phyloP scores from a whole-genome alignment of 2,329 filamentous ascomycete species.

The Penicillium decumbens region DNA sequence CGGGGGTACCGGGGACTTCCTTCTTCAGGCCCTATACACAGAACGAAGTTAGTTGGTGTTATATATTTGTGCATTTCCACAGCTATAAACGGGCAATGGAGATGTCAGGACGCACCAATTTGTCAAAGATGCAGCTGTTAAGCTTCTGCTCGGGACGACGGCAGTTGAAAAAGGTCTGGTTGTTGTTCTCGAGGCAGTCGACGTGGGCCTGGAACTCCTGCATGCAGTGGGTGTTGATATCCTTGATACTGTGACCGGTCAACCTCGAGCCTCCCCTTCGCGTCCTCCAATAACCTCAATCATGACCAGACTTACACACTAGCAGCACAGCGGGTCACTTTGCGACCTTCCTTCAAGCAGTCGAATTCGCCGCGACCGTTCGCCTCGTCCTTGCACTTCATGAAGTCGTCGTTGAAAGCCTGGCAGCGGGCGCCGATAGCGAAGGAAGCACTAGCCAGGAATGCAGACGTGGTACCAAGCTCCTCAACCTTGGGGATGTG shows the following conservation, averaged over 20 bases:
- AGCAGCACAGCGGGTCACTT: slow-evolving; percentile 91
- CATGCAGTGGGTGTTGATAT: slow-evolving; percentile 93
- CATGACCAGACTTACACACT: slow-evolving; percentile 73
- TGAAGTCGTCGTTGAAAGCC: slow-evolving; percentile 97
- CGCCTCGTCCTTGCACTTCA: slow-evolving; percentile 98
- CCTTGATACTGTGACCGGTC: slow-evolving; percentile 63
- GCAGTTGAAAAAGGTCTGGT: slow-evolving; percentile 97
- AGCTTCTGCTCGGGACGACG: slow-evolving; percentile 79
- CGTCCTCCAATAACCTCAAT: background rate
- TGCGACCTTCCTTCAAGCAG: slow-evolving; percentile 92
- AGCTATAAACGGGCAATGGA: background rate
- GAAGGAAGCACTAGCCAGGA: slow-evolving; percentile 84
- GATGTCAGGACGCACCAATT: slow-evolving; percentile 63
- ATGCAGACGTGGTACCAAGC: slow-evolving; percentile 87
- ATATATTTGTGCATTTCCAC: background rate
- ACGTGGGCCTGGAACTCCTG: slow-evolving; percentile 89
- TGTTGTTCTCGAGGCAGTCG: slow-evolving; percentile 94
- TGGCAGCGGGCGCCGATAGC: slow-evolving; percentile 96
- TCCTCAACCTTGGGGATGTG: slow-evolving; percentile 90
- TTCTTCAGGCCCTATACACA: slow-evolving; percentile 68
- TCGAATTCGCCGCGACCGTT: slow-evolving; percentile 87
- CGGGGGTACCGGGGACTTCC: slow-evolving; percentile 68
- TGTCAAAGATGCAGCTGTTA: slow-evolving; percentile 94
- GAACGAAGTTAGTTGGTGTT: background rate
- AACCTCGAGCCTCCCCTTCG: background rate